A percentile compares a stretch with the other conserved stretches of the same genome.
Evolutionary conservation across 768 basidiomycete genomes (phyloP).

Genomic region (Glaciozyma martinii): DNA sequence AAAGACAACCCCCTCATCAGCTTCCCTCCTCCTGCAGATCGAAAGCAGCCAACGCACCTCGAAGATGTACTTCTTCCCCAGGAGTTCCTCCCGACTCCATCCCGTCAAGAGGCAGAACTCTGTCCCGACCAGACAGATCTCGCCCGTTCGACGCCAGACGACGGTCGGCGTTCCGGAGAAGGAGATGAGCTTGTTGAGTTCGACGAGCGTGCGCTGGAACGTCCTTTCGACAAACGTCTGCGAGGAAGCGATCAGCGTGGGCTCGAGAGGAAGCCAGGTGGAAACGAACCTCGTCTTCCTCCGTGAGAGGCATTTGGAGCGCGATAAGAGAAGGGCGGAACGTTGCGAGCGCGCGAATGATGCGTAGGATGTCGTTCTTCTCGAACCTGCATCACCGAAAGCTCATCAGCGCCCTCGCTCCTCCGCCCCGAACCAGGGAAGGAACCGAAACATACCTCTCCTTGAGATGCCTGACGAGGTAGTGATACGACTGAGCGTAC

Average conservation of each 20-base stretch:
- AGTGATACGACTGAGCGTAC: conserved; percentile 94
- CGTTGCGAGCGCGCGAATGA: conserved; percentile 87
- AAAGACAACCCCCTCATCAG: conserved; percentile 8
- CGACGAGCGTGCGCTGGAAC: conserved; percentile 85
- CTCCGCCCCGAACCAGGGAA: not conserved
- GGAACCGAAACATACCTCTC: conserved; percentile 44
- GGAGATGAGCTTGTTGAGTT: conserved; percentile 92
- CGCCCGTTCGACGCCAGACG: conserved; percentile 95
- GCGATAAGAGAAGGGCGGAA: conserved; percentile 96
- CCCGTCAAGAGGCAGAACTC: conserved; percentile 93
- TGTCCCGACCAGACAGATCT: conserved; percentile 90
- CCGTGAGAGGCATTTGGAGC: conserved; percentile 90
- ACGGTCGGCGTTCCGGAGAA: conserved; percentile 96
- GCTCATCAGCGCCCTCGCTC: not conserved
- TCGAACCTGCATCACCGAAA: conserved; percentile 59
- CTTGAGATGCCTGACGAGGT: conserved; percentile 86
- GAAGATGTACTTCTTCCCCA: conserved; percentile 52
- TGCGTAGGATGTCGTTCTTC: conserved; percentile 87
- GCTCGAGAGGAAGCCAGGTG: not conserved
- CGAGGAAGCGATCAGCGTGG: not conserved
- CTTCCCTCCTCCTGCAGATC: conserved; percentile 13
- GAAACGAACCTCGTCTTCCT: conserved; percentile 71
- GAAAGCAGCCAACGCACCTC: conserved; percentile 36
- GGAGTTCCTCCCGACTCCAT: conserved; percentile 75
- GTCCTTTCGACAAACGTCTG: conserved; percentile 75